A percentile compares a stretch with the other conserved stretches of the same genome.
phyloP scores from a whole-genome alignment of 352 stramenopile genomes.

The Paralagenidium karlingii region DNA sequence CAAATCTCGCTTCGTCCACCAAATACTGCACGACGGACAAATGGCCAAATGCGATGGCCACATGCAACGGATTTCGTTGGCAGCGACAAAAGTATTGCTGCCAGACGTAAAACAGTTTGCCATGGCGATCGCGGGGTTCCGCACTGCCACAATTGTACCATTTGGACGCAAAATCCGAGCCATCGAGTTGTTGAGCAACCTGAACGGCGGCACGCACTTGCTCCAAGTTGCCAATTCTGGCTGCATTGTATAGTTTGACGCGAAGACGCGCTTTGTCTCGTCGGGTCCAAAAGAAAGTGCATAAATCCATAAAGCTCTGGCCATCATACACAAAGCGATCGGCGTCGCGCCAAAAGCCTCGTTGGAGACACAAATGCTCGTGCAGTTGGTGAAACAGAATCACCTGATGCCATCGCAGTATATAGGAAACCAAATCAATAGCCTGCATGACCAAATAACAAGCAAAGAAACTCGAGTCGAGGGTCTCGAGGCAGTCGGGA shows the following conservation, averaged over 20 bases:
- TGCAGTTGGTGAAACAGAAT: conserved; percentile 68
- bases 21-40: conserved; percentile 48
- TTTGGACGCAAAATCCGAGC: conserved; percentile 38
- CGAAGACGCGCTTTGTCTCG: conserved; percentile 19
- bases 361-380: conserved; percentile 64
- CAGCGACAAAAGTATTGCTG: conserved; percentile 16
- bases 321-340: conserved; percentile 57
- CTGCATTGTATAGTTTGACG: conserved; percentile 48
- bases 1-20: conserved; percentile 39
- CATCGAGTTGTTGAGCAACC: conserved; percentile 35
- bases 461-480: too few species aligned
- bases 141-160: conserved; percentile 38
- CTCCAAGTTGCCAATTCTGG: conserved; percentile 46
- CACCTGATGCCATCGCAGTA: conserved; percentile 65
- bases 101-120: conserved; percentile 13
- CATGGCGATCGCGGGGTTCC: too few species aligned
- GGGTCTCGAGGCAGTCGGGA: too few species aligned
- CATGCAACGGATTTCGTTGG: conserved; percentile 63
- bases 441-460: conserved; percentile 35
- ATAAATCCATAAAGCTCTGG: too few species aligned
- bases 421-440: conserved; percentile 37
- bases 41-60: conserved; percentile 60
- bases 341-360: conserved; percentile 34
- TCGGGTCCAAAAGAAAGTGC: too few species aligned
- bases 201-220: conserved; percentile 28